Evolutionary conservation across 192 early-diverging fungal species (phyloP).

Genomic region (Coemansia sp.): DNA sequence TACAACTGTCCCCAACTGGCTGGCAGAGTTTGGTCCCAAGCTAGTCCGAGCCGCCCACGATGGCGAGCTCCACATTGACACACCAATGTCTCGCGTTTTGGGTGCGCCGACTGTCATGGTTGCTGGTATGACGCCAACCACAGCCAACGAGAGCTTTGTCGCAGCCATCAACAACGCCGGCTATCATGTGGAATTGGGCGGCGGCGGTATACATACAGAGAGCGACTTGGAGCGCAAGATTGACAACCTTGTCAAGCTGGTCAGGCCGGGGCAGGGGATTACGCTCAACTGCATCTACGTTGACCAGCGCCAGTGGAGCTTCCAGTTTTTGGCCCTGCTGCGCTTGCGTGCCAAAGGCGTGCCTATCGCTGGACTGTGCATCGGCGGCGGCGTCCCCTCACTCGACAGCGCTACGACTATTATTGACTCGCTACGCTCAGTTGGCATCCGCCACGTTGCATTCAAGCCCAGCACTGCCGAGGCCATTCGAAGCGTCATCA

Average conservation of each 20-base stretch:
- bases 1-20: conserved; percentile 85
- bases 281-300: conserved; percentile 92
- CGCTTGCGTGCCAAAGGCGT: conserved; percentile 82
- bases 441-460: conserved; percentile 75
- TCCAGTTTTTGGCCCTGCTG: conserved; percentile 80
- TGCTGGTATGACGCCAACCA: conserved; percentile 93
- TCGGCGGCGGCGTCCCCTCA: conserved; percentile 92
- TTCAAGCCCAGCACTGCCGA: conserved; percentile 87
- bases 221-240: conserved; percentile 69
- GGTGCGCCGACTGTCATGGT: conserved; percentile 94
- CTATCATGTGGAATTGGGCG: conserved; percentile 89
- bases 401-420: conserved; percentile 84
- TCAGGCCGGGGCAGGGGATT: conserved; percentile 82
- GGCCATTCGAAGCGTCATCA: conserved; percentile 79
- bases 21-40: conserved; percentile 79
- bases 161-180: conserved; percentile 88
- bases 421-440: conserved; percentile 70
- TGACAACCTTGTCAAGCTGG: conserved; percentile 68
- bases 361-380: conserved; percentile 89
- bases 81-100: conserved; percentile 81
- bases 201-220: conserved; percentile 87
- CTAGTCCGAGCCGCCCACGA: conserved; percentile 65
- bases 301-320: conserved; percentile 83
- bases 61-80: conserved; percentile 80
- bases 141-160: conserved; percentile 77